Base-by-base conservation (phyloP, 257 asterid species). In the Rauvolfia tetraphylla region DNA sequence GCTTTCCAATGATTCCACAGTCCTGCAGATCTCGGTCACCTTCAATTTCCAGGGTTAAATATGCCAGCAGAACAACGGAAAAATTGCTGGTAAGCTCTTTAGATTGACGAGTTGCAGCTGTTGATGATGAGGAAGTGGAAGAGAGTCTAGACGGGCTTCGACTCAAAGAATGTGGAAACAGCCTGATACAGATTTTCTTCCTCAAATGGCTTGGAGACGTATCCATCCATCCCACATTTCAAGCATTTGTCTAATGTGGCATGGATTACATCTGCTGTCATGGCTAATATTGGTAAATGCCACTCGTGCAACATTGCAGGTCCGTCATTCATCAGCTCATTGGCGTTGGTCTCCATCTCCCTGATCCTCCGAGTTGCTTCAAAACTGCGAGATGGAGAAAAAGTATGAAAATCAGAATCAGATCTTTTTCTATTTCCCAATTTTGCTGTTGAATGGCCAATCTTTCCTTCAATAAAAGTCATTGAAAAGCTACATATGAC, bases 221-320 rank as follows among this genome's bases (percentile, higher is more conserved):
- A 92, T 13, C 96, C 97, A 77, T 94, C 98, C 97, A 94, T 94
- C 39, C 97, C 98, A 31, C 85, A 81, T 71, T 81, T 20, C 80
- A 93, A 76, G 73, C 98, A 93, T 77, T 90, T 81, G 78, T 93
- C 98, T 33, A 86, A 72, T 0, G 97, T 94, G 2, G 97, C 97
- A 29, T 90, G 91, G 76, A 92, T 92, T 3, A 94, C 98, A 76
- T 94, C 97, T 0, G 98, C 97, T 17, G 98, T 94, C 97, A 94
- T 94, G 33, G 98, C 97, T 74, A 94, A 31, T 86, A 94, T 84
- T 6, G 98, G 98, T 34, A 92, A 79, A 75, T 94, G 97, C 92
- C 92, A 92, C 80, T 72, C 56, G 0, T 38, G 68, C 69, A 71
- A 66, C 33, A 38, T 75, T 1, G 54, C 25, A 39, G 51, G 65